Percentiles rank a stretch among this genome's conserved stretches.
Conservation (phyloP, 805 yeast species). For the Spathaspora girioi region DNA sequence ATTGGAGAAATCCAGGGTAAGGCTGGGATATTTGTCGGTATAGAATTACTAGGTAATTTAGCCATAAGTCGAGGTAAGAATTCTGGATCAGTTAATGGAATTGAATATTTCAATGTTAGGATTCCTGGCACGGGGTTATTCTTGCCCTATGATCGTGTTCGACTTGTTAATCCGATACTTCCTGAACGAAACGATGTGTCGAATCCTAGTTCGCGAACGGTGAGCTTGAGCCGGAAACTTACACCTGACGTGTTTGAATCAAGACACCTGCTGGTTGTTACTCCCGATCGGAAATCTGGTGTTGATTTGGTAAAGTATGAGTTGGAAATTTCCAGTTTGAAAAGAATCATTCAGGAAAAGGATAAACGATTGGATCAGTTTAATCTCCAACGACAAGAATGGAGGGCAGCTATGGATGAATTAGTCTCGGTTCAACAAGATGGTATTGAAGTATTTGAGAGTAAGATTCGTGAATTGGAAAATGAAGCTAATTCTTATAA, state of each 20-base stretch:
- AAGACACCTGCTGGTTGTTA: too few relatives aligned
- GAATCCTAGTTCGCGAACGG: background rate
- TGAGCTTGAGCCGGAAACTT: background rate
- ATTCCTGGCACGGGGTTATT: conserved; percentile 73
- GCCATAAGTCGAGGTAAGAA: conserved; percentile 71
- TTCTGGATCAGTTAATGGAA: conserved; percentile 76
- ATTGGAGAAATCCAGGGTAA: conserved; percentile 73
- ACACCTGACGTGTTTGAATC: background rate
- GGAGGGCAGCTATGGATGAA: conserved; percentile 54
- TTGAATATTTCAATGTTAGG: conserved; percentile 61
- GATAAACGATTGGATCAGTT: conserved; percentile 47
- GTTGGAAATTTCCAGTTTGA: conserved; percentile 27
- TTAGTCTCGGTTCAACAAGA: conserved; percentile 55
- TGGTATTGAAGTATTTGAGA: conserved; percentile 45
- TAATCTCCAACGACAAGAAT: conserved; percentile 54
- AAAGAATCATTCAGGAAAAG: conserved; percentile 13
- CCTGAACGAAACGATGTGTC: background rate
- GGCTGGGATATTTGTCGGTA: conserved; percentile 77
- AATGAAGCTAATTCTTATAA: conserved; percentile 6
- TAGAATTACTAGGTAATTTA: conserved; percentile 69
- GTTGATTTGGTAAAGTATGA: background rate
- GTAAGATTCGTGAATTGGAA: conserved; percentile 39
- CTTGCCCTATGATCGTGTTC: conserved; percentile 50
- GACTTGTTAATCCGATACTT: conserved; percentile 25
- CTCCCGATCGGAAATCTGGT: background rate